Evolutionary conservation across 2,329 filamentous ascomycete genomes (phyloP).

Genomic region (Phyllosticta paracitricarpa): DNA sequence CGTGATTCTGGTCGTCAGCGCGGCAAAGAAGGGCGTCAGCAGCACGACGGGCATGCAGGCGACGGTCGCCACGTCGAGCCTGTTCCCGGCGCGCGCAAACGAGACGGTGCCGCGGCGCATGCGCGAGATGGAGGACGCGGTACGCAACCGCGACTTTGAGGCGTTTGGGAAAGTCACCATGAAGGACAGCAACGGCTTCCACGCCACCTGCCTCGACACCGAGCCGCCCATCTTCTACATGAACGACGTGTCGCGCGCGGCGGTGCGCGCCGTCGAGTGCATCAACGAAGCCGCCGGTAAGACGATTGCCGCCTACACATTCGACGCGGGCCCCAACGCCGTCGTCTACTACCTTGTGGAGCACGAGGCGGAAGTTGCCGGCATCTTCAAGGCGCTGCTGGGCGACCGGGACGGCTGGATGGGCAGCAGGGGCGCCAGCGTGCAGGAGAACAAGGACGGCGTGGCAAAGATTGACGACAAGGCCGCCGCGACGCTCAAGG

Average conservation of each 20-base stretch:
- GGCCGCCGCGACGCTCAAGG: slow-evolving; percentile 45
- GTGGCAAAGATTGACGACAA: slow-evolving; percentile 51
- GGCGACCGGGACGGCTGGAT: slow-evolving; percentile 62
- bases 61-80: slow-evolving; percentile 80
- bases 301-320: slow-evolving; percentile 86
- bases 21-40: slow-evolving; percentile 90
- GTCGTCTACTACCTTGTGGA: slow-evolving; percentile 91
- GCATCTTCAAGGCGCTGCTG: slow-evolving; percentile 63
- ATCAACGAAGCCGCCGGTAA: slow-evolving; percentile 74
- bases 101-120: slow-evolving; percentile 75
- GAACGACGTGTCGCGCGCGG: slow-evolving; percentile 83
- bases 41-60: slow-evolving; percentile 95
- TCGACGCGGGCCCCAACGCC: slow-evolving; percentile 93
- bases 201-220: slow-evolving; percentile 88
- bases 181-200: slow-evolving; percentile 95
- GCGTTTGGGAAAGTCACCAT: slow-evolving; percentile 85
- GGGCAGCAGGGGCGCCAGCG: slow-evolving; percentile 40
- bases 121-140: slow-evolving; percentile 73
- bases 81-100: slow-evolving; percentile 69
- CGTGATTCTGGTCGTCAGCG: slow-evolving; percentile 79
- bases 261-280: slow-evolving; percentile 77
- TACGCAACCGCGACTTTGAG: slow-evolving; percentile 69
- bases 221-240: slow-evolving; percentile 98
- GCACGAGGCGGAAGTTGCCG: slow-evolving; percentile 62
- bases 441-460: slow-evolving; percentile 42